Conservation (phyloP, 495 filamentous ascomycete species). For the Aspergillus olivimuriae region DNA sequence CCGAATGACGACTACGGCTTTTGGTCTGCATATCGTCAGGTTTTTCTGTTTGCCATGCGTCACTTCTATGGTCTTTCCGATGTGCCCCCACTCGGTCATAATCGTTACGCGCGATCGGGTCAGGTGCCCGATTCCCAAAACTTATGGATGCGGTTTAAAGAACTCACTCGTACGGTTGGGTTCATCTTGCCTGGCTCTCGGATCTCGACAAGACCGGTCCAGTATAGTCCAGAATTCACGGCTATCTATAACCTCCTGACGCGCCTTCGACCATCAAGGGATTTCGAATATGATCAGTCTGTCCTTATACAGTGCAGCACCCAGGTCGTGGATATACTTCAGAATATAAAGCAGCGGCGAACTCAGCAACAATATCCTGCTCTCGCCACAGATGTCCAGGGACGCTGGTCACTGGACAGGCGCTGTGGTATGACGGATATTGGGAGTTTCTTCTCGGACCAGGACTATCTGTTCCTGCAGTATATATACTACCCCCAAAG, state of each 20-base stretch:
- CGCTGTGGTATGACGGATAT: slow-evolving; percentile 16
- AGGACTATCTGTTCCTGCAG: slow-evolving; percentile 17
- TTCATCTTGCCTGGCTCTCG: neutral
- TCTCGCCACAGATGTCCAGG: neutral
- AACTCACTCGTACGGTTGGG: neutral
- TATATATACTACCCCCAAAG: slow-evolving; percentile 15
- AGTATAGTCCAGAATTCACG: neutral
- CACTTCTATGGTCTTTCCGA: slow-evolving; percentile 15
- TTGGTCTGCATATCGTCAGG: slow-evolving; percentile 14
- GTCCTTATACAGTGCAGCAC: slow-evolving; percentile 1
- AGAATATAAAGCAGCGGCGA: neutral
- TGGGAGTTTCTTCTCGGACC: slow-evolving; percentile 9
- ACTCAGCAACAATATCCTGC: neutral
- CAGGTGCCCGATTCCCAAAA: slow-evolving; percentile 4
- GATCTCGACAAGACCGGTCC: too few relatives aligned
- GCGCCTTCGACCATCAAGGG: slow-evolving; percentile 5
- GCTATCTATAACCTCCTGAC: slow-evolving; percentile 3
- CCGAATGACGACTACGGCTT: slow-evolving; percentile 1
- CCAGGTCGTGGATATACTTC: slow-evolving; percentile 1
- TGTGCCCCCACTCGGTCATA: neutral
- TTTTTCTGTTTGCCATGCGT: slow-evolving; percentile 17
- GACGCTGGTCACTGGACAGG: slow-evolving; percentile 5
- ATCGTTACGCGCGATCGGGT: neutral
- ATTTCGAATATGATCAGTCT: slow-evolving; percentile 10
- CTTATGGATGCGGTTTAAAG: slow-evolving; percentile 7